These are phyloP conservation scores for Mycena leptocephala DNA, from an alignment of 768 basidiomycete genomes.

Conservation along the genomic window DNA sequence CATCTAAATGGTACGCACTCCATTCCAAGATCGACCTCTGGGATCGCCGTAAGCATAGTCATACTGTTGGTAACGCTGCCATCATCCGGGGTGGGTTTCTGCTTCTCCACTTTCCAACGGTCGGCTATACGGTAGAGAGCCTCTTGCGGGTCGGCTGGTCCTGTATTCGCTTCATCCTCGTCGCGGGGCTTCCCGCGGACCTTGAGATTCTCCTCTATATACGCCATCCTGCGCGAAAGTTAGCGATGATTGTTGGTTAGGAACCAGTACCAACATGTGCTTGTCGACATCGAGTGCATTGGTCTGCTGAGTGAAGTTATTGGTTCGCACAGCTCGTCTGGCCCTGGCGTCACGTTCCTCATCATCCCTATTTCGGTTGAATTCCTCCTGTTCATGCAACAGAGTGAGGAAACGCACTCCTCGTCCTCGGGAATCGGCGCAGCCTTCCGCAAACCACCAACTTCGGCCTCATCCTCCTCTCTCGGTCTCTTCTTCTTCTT, in stretches of 20 bases:
- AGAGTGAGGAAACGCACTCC: conserved; percentile 57
- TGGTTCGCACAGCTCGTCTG: conserved; percentile 82
- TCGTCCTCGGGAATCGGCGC: conserved; percentile 65
- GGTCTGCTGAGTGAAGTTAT: conserved; percentile 98
- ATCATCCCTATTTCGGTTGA: conserved; percentile 62
- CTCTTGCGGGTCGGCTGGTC: conserved; percentile 80
- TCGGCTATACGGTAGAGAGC: conserved; percentile 84
- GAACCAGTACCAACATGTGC: conserved; percentile 82
- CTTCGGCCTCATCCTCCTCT: conserved; percentile 63
- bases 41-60: conserved; percentile 98
- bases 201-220: conserved; percentile 95
- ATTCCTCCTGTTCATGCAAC: background rate
- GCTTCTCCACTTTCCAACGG: conserved; percentile 73
- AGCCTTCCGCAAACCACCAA: conserved; percentile 72
- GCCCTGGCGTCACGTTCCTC: conserved; percentile 81
- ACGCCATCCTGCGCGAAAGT: conserved; percentile 85
- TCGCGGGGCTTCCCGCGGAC: conserved; percentile 75
- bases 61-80: conserved; percentile 95
- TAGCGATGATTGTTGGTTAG: background rate
- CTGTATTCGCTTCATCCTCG: conserved; percentile 59
- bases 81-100: conserved; percentile 79
- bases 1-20: conserved; percentile 76
- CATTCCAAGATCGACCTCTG: conserved; percentile 98
- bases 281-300: conserved; percentile 97
- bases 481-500: conserved; percentile 74